Conservation (phyloP, 2,329 filamentous ascomycete species). For the Fusarium fujikuroi region DNA sequence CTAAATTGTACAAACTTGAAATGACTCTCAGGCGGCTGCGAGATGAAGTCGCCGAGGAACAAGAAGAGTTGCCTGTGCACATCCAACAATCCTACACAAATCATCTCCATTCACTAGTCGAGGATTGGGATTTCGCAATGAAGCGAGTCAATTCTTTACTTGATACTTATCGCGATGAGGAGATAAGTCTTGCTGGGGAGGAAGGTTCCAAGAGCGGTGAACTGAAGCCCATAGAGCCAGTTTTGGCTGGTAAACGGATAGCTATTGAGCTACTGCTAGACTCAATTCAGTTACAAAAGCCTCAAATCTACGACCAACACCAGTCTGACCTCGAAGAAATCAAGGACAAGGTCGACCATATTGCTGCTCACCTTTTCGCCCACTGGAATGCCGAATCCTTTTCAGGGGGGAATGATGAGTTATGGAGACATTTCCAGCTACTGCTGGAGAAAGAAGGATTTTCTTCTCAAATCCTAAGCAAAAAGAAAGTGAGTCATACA, state of each 20-base stretch:
- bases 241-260: background rate
- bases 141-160: background rate
- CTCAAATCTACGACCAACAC: rapidly evolving
- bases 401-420: background rate
- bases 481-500: background rate
- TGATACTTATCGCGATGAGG: background rate
- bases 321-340: background rate
- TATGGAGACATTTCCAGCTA: background rate
- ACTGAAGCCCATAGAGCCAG: background rate
- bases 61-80: background rate
- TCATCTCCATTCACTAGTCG: background rate
- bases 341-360: background rate
- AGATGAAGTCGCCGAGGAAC: background rate
- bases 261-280: rapidly evolving
- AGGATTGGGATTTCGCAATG: background rate
- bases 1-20: background rate
- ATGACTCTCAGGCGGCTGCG: background rate
- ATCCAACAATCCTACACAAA: background rate
- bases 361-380: background rate
- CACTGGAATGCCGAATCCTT: background rate
- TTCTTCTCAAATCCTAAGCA: background rate
- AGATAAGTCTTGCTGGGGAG: background rate
- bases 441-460: background rate
- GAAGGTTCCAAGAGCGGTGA: background rate
- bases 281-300: background rate